Base-by-base conservation (phyloP, 768 basidiomycete species). In the Lactifluus hygrophoroides region DNA sequence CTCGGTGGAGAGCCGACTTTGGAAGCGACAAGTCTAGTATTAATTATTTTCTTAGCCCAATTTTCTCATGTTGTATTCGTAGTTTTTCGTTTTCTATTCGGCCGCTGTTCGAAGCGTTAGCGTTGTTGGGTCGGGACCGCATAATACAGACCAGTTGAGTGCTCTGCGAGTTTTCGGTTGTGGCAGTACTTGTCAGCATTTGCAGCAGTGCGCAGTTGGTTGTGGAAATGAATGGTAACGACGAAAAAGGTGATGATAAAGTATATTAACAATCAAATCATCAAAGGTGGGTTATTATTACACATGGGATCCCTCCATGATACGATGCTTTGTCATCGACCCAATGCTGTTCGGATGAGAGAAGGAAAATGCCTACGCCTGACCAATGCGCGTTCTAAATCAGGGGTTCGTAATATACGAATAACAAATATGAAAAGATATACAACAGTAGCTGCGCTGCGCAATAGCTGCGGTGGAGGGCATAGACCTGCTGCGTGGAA, bases 1-100 rank as follows among this genome's bases (percentile, higher is more conserved):
- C 38, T 56, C 54, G 59, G 46, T 40, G 58, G 54, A 46, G 58
- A 56, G 30, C 58, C 58, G 58, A 47, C 17, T 45, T 14, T n/a
- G 7, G 53, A 50, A 44, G 53, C 58, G 57, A 55, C 48, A 32
- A 17, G 16, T 46, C 19, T 23, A 35, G 32, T 46, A 45, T 11
- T 23, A 4, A 42, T 47, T 37, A 11, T 49, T 10, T 21, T 16
- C 3, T 3, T 3, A 19, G 2, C 19, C 34, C 27, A 11, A 43
- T 8, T 34, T 16, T 19, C 5, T 14, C 19, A 43, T 50, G 40
- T 32, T 59, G 52, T 59, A 54, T 54, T 42, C 5, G 53, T 59
- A 44, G 32, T 17, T 40, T 34, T 46, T 59, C 23, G 10, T 40
- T 34, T 46, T 59, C 23, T 47, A 30, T 52, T 46, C 43, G 44